Percentiles rank a stretch among this genome's conserved stretches.
Conservation (phyloP, 176 grass and related monocot species). For the Triticum timopheevii region DNA sequence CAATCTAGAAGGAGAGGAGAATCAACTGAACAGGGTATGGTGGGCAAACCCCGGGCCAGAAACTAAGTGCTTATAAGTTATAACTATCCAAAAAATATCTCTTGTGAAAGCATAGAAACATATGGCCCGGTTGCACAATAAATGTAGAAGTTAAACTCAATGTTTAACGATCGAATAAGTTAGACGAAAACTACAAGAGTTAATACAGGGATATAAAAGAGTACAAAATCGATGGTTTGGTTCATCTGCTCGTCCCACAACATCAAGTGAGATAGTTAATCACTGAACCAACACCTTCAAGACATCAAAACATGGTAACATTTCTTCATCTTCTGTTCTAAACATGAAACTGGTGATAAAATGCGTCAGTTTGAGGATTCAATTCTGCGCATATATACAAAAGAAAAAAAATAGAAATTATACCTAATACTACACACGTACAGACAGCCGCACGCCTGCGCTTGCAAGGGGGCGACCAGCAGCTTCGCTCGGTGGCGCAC, state of each 20-base stretch:
- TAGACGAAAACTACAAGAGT: not conserved
- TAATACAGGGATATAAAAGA: not conserved
- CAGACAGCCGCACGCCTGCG: too few relatives aligned
- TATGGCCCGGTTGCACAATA: not conserved
- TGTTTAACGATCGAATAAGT: not conserved
- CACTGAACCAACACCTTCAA: not conserved
- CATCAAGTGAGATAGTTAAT: not conserved
- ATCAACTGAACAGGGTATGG: not conserved
- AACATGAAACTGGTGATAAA: not conserved
- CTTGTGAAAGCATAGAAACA: not conserved
- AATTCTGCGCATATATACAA: not conserved
- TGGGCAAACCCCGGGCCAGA: not conserved
- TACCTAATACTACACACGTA: not conserved
- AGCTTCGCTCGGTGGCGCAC: not conserved
- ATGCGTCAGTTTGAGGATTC: not conserved
- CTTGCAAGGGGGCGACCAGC: not conserved
- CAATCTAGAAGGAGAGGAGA: not conserved
- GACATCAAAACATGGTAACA: not conserved
- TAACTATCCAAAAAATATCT: not conserved
- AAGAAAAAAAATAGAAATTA: not conserved
- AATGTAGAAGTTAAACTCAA: not conserved
- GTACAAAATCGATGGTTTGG: not conserved
- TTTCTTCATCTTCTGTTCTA: not conserved
- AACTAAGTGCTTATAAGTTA: not conserved
- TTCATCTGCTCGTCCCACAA: not conserved